These are phyloP conservation scores for Cladosporium sp. DNA, from an alignment of 2,329 filamentous ascomycete genomes.

Conservation along the genomic window DNA sequence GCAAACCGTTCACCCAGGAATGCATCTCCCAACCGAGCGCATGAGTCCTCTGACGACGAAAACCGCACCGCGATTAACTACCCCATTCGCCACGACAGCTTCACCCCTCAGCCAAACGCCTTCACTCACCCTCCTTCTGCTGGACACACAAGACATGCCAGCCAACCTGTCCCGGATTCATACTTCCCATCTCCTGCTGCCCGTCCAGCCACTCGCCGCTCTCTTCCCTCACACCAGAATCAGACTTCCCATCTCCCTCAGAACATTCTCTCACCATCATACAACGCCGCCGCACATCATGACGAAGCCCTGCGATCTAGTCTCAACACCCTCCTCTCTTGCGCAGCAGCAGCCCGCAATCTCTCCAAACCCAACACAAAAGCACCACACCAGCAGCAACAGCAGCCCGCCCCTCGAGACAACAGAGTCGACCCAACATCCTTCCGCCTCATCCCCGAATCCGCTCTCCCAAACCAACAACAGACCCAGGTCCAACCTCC, in stretches of 20 bases:
- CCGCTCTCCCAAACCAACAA: slow-evolving; percentile 40
- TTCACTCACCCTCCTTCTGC: slow-evolving; percentile 77
- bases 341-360: slow-evolving; percentile 81
- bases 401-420: slow-evolving; percentile 23
- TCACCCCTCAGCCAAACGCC: slow-evolving; percentile 86
- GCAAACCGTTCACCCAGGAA: slow-evolving; percentile 18
- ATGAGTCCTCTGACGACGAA: slow-evolving; percentile 58
- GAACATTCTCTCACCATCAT: slow-evolving; percentile 68
- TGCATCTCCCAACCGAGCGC: neutral
- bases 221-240: slow-evolving; percentile 14
- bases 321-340: slow-evolving; percentile 93
- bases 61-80: slow-evolving; percentile 77
- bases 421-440: slow-evolving; percentile 47
- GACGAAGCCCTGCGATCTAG: slow-evolving; percentile 90
- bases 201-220: neutral
- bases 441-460: slow-evolving; percentile 58
- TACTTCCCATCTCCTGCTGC: slow-evolving; percentile 37
- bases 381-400: slow-evolving; percentile 37
- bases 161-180: slow-evolving; percentile 43
- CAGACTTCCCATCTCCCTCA: slow-evolving; percentile 50
- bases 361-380: slow-evolving; percentile 54
- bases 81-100: slow-evolving; percentile 49
- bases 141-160: slow-evolving; percentile 44
- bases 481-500: slow-evolving; percentile 19
- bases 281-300: slow-evolving; percentile 70